Percentiles rank a stretch among this genome's conserved stretches.
Evolutionary conservation across 225 moss, liverwort and hornwort species (phyloP).

Genomic region (Polytrichum commune): DNA sequence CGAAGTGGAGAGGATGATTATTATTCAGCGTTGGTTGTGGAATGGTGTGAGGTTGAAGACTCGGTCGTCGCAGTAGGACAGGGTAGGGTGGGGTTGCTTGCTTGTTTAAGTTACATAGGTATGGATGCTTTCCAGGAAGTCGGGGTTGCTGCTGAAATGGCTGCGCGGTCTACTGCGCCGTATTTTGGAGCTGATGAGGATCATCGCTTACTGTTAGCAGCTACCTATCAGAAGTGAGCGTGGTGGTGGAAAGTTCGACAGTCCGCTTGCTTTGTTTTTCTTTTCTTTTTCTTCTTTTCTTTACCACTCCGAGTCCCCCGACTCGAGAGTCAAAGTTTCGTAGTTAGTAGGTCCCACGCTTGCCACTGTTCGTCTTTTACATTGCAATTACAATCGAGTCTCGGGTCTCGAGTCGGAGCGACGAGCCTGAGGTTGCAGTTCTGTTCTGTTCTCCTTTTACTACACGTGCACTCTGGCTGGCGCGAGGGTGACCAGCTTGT

Average conservation of each 20-base stretch:
- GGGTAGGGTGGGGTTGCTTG: too few relatives aligned
- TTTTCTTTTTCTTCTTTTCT: not conserved
- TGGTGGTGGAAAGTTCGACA: not conserved
- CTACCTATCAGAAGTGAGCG: not conserved
- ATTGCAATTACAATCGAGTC: not conserved
- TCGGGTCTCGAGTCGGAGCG: not conserved
- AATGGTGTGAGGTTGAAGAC: too few relatives aligned
- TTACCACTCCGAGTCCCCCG: not conserved
- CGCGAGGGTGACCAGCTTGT: not conserved
- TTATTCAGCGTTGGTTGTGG: too few relatives aligned
- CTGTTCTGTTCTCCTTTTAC: not conserved
- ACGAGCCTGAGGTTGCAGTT: too few relatives aligned
- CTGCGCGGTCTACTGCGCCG: not conserved
- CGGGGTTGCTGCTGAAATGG: too few relatives aligned
- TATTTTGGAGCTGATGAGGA: not conserved
- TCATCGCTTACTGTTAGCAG: not conserved
- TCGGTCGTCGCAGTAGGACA: too few relatives aligned
- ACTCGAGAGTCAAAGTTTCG: not conserved
- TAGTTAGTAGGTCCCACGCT: conserved; percentile 1
- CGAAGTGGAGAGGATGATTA: too few relatives aligned
- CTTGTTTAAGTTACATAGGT: too few relatives aligned
- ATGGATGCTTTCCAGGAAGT: too few relatives aligned
- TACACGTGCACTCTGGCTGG: conserved; percentile 7
- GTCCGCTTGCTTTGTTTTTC: too few relatives aligned
- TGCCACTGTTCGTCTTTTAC: not conserved